phyloP scores from a whole-genome alignment of 2,329 filamentous ascomycete species.

The Nectriaceae sp. region DNA sequence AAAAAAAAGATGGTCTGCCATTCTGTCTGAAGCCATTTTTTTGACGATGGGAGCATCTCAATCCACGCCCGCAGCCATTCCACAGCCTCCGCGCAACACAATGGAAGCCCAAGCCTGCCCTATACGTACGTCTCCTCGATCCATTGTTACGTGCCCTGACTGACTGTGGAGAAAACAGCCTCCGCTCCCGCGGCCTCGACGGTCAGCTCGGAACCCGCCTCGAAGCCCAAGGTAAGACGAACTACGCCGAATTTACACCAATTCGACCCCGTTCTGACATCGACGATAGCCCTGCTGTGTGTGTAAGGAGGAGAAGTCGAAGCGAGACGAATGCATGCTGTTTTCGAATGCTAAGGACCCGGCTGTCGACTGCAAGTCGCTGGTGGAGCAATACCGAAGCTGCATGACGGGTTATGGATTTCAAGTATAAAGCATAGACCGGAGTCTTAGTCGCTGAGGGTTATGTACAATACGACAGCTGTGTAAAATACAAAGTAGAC shows the following conservation, averaged over 20 bases:
- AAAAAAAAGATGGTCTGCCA: constrained; percentile 13
- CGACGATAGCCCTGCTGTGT: constrained; percentile 86
- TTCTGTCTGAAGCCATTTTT: neutral
- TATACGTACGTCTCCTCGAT: constrained; percentile 25
- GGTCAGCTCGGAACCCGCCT: constrained; percentile 23
- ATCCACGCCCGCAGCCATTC: constrained; percentile 12
- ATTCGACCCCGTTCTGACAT: constrained; percentile 13
- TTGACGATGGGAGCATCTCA: constrained; percentile 20
- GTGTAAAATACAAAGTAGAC: constrained; percentile 30
- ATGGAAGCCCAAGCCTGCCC: constrained; percentile 35
- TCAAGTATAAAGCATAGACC: constrained; percentile 52
- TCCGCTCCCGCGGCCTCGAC: constrained; percentile 30
- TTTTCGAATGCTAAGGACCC: constrained; percentile 87
- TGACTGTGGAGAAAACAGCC: constrained; percentile 17
- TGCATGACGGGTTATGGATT: constrained; percentile 97
- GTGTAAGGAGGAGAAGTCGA: constrained; percentile 91
- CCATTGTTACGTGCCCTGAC: constrained; percentile 2
- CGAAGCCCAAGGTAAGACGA: constrained; percentile 41
- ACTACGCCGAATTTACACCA: constrained; percentile 1
- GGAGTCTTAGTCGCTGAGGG: constrained; percentile 8
- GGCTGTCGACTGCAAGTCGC: constrained; percentile 76
- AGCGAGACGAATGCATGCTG: constrained; percentile 97
- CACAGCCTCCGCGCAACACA: constrained; percentile 18
- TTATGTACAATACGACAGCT: neutral
- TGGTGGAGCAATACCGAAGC: constrained; percentile 81